Conservation (phyloP, 1,139 yeast species). For the Suhomyces yuchorum region DNA sequence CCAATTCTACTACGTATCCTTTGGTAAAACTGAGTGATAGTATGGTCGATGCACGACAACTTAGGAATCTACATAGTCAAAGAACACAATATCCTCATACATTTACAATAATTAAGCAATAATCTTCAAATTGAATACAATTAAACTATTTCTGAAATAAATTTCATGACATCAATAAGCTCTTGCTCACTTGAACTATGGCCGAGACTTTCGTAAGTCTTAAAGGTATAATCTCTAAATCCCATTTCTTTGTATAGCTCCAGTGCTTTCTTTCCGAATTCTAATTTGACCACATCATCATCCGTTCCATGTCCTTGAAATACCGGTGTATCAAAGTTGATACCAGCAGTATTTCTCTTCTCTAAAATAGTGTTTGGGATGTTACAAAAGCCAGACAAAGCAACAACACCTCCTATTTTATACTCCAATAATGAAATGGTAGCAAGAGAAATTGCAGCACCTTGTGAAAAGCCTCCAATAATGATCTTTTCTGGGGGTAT, state of each 20-base stretch:
- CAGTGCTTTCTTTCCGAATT: constrained; percentile 50
- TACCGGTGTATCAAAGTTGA: constrained; percentile 68
- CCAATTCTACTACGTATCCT: not conserved
- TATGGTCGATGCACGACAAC: not conserved
- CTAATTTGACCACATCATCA: constrained; percentile 65
- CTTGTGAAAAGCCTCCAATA: constrained; percentile 94
- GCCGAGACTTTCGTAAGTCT: constrained; percentile 61
- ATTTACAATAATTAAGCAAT: not conserved
- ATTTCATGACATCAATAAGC: constrained; percentile 57
- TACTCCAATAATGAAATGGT: constrained; percentile 45
- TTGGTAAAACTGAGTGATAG: not conserved
- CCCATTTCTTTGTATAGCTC: constrained; percentile 54
- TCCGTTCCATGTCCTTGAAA: constrained; percentile 87
- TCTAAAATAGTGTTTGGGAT: constrained; percentile 44
- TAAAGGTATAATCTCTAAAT: constrained; percentile 55
- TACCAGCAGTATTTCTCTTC: constrained; percentile 21
- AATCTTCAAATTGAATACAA: not conserved
- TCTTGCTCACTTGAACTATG: constrained; percentile 74
- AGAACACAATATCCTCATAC: too few species aligned
- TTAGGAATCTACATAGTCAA: too few species aligned
- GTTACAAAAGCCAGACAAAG: constrained; percentile 79
- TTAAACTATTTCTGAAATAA: constrained; percentile 33
- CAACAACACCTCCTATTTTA: constrained; percentile 77
- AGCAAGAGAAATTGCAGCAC: constrained; percentile 80
- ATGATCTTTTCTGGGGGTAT: constrained; percentile 72